Evolutionary conservation across 306 rosid species (phyloP).

Genomic region (Cicer judaicum): DNA sequence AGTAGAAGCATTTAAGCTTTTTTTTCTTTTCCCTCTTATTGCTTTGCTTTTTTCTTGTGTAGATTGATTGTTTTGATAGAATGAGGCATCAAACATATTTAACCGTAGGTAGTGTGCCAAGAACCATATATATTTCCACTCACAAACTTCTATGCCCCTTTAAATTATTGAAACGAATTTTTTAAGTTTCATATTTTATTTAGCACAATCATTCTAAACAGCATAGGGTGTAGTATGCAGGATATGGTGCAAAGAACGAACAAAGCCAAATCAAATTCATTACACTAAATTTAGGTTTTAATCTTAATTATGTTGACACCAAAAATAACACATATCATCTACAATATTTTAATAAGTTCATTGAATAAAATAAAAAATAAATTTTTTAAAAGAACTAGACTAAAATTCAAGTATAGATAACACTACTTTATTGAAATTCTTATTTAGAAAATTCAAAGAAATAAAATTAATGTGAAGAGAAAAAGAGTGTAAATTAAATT

Average conservation of each 20-base stretch:
- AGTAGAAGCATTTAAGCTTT: slow-evolving; percentile 42
- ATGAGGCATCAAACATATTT: slow-evolving; percentile 55
- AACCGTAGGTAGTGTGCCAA: slow-evolving; percentile 62
- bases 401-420: too few relatives aligned
- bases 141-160: slow-evolving; percentile 44
- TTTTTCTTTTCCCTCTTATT: slow-evolving; percentile 38
- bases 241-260: background rate
- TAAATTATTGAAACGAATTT: slow-evolving; percentile 43
- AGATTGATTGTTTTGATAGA: slow-evolving; percentile 47
- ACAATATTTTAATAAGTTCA: too few relatives aligned
- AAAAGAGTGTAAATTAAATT: too few relatives aligned
- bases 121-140: slow-evolving; percentile 55
- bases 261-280: slow-evolving; percentile 8
- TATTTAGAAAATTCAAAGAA: too few relatives aligned
- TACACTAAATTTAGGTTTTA: background rate
- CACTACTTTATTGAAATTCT: too few relatives aligned
- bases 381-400: too few relatives aligned
- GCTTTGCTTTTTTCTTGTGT: slow-evolving; percentile 38
- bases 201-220: slow-evolving; percentile 32
- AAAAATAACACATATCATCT: too few relatives aligned
- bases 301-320: too few relatives aligned
- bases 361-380: too few relatives aligned
- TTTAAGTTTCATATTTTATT: slow-evolving; percentile 38
- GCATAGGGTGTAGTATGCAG: background rate
- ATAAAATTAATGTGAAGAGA: too few relatives aligned